Base-by-base conservation (phyloP, 768 basidiomycete genomes). In the Auricularia sp. region DNA sequence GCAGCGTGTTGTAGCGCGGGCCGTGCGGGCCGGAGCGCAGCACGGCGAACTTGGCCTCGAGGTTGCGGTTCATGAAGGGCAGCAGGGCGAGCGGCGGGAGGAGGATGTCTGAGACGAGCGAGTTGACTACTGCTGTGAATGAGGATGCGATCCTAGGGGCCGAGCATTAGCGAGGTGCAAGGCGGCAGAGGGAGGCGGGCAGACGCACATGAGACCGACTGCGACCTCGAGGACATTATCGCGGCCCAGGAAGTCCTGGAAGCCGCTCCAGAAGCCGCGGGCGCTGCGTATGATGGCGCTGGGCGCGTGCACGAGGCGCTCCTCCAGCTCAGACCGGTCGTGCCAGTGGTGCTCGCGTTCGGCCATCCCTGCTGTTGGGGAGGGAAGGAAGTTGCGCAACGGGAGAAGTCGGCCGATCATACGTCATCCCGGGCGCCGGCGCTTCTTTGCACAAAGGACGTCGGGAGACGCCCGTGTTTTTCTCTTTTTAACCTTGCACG, bases 211-310 rank as follows among this genome's bases (percentile, higher is more conserved):
- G 7, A 81, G 69, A 75, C 79, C 79, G 54, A 80, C 73, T 13
- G 79, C 78, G 42, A 81, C 78, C 67, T 81, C 79, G 3, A 81
- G 72, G 10, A 81, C 79, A 68, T 77, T 80, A 62, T 81, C 80
- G 8, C 80, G 63, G 10, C 56, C 56, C 8, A 59, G 3, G 29
- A 59, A 59, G 24, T 59, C 56, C 56, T 59, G 56, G 56, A 59
- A 59, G 29, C 24, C 24, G 56, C 24, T 6, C 56, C 56, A 59
- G 56, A 59, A 24, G 29, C 56, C 56, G 29, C 34, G 24, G 7
- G 29, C 56, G 29, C 29, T 10, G 56, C 56, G 56, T 6, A 59
- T 59, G 56, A 59, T 59, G 24, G 56, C 56, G 56, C 56, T 59
- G 29, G 56, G 56, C 56, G 56, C 56, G 34, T 59, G 56, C 13